A percentile compares a stretch with the other conserved stretches of the same genome.
Conservation (phyloP, 129 eudicot genomes). For the Flaveria ramosissima region DNA sequence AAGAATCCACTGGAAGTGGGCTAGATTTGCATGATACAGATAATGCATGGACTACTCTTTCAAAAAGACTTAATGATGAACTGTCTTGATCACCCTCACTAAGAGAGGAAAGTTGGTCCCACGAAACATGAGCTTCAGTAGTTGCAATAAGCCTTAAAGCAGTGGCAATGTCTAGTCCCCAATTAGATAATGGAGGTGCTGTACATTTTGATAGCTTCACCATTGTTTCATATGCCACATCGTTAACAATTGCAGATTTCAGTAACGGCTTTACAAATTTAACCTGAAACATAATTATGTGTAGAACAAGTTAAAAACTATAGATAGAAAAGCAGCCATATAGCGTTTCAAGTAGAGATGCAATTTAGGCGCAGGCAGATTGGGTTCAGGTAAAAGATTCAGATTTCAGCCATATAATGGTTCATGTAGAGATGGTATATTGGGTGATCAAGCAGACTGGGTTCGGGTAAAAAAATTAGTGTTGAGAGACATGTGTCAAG, state of each 20-base stretch:
- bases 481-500: neutral
- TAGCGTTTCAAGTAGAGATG: neutral
- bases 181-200: conserved; percentile 77
- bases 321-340: conserved; percentile 18
- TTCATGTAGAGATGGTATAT: neutral
- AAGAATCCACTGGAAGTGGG: conserved; percentile 96
- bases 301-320: neutral
- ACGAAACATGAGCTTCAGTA: conserved; percentile 58
- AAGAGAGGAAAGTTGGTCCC: conserved; percentile 67
- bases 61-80: conserved; percentile 70
- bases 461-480: neutral
- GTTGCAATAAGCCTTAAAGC: conserved; percentile 70
- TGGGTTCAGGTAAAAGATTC: neutral
- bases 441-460: neutral
- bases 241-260: conserved; percentile 74
- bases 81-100: conserved; percentile 50
- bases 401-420: neutral
- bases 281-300: conserved; percentile 48
- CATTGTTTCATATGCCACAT: conserved; percentile 83
- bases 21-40: conserved; percentile 77
- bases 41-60: conserved; percentile 68
- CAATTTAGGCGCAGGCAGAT: neutral
- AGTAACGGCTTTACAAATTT: conserved; percentile 80
- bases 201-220: conserved; percentile 86
- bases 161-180: conserved; percentile 96